These are phyloP conservation scores for Solanum chacoense DNA, from an alignment of 305 asterid species.

Conservation along the genomic window DNA sequence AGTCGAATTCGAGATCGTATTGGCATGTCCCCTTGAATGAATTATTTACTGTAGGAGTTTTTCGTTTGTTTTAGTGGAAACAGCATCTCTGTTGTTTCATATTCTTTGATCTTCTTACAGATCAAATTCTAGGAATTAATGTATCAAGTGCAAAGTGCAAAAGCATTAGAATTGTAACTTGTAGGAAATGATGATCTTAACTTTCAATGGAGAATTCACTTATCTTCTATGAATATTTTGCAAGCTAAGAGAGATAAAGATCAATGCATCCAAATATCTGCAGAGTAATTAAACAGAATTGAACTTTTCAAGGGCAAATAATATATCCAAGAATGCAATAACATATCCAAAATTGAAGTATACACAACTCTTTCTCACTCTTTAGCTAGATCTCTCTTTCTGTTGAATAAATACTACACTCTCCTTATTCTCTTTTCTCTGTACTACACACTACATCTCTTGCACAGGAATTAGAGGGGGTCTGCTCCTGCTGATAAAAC, in stretches of 20 bases:
- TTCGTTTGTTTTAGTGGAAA: constrained; percentile 14
- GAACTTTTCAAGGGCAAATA: not conserved
- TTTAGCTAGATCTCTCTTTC: not conserved
- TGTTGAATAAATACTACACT: not conserved
- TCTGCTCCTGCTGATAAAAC: constrained; percentile 15
- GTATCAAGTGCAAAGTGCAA: not conserved
- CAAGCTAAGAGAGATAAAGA: not conserved
- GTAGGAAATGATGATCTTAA: not conserved
- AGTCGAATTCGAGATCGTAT: constrained; percentile 49
- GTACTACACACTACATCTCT: not conserved
- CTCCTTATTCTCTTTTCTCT: not conserved
- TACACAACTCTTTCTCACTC: not conserved
- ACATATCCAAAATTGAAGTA: not conserved
- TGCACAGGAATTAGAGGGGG: constrained; percentile 20
- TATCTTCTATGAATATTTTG: not conserved
- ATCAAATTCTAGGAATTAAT: not conserved
- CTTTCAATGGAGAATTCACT: not conserved
- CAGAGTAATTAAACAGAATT: not conserved
- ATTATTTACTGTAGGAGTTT: not conserved
- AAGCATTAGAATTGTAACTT: not conserved
- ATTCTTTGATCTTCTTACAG: not conserved
- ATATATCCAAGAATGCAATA: not conserved
- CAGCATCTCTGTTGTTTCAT: constrained; percentile 47
- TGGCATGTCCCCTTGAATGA: constrained; percentile 31
- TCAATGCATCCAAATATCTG: not conserved